These are phyloP conservation scores for Puccinia hordei DNA, from an alignment of 1,284 basidiomycete species.

Conservation along the genomic window DNA sequence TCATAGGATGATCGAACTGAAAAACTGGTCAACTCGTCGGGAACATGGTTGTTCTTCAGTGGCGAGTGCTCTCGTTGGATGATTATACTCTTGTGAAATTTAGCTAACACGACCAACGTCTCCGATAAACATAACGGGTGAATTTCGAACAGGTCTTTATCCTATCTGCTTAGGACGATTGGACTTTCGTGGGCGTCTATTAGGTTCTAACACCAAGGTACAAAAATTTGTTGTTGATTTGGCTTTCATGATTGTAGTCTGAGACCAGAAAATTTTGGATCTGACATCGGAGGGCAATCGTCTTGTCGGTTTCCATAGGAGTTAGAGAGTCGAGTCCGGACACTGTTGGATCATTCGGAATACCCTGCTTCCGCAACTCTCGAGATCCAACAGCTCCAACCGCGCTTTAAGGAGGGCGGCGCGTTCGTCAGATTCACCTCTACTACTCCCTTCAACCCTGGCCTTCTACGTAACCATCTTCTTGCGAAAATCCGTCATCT, in stretches of 20 bases:
- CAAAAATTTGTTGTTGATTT: no score
- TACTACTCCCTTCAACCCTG: background rate
- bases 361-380: background rate
- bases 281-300: background rate
- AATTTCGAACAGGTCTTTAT: constrained; percentile 21
- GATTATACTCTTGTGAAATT: background rate
- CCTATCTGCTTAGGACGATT: constrained; percentile 31
- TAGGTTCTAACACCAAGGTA: constrained; percentile 11
- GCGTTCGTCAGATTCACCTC: constrained; percentile 8
- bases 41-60: constrained; percentile 11
- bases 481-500: background rate
- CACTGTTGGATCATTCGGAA: background rate
- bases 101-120: background rate
- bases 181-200: constrained; percentile 23
- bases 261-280: no score
- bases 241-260: background rate
- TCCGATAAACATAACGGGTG: background rate
- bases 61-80: constrained; percentile 5
- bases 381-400: background rate
- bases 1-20: background rate
- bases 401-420: constrained; percentile 13
- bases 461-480: background rate
- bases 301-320: background rate
- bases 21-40: background rate
- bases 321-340: background rate